These are phyloP conservation scores for Tuber magnatum DNA, from an alignment of 495 filamentous ascomycete genomes.

Conservation along the genomic window DNA sequence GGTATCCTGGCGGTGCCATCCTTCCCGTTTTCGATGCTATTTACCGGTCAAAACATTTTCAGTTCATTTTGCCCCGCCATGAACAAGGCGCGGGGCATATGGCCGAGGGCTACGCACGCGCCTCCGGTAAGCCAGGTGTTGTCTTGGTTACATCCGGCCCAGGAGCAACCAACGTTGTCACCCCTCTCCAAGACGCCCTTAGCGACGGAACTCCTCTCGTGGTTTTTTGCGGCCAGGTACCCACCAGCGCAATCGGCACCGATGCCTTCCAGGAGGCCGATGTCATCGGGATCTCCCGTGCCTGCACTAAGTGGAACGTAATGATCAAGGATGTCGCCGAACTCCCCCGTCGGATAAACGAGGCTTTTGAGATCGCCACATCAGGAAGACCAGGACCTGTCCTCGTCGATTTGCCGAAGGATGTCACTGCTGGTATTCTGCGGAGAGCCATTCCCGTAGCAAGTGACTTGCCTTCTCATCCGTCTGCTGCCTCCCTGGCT, in stretches of 20 bases:
- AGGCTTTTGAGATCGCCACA: slow-evolving; percentile 79
- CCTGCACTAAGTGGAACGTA: slow-evolving; percentile 81
- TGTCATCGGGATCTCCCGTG: slow-evolving; percentile 65
- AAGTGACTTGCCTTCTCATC: slow-evolving; percentile 56
- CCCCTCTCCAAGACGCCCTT: slow-evolving; percentile 70
- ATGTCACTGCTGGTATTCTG: slow-evolving; percentile 63
- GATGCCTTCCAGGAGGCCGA: slow-evolving; percentile 79
- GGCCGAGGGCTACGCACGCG: slow-evolving; percentile 71
- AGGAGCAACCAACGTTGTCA: slow-evolving; percentile 71
- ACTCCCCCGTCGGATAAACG: slow-evolving; percentile 68
- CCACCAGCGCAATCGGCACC: slow-evolving; percentile 64
- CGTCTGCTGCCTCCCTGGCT: slow-evolving; percentile 62
- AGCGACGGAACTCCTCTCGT: slow-evolving; percentile 74
- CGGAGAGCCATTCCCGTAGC: slow-evolving; percentile 61
- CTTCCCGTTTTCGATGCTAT: slow-evolving; percentile 80
- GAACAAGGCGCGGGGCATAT: slow-evolving; percentile 78
- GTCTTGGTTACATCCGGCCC: slow-evolving; percentile 73
- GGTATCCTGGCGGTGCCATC: slow-evolving; percentile 72
- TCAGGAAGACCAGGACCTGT: slow-evolving; percentile 70
- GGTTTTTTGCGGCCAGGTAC: slow-evolving; percentile 71
- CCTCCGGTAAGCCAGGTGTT: slow-evolving; percentile 66
- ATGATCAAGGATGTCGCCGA: slow-evolving; percentile 76
- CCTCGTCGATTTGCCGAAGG: slow-evolving; percentile 70
- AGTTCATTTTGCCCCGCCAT: slow-evolving; percentile 70
- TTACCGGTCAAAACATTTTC: slow-evolving; percentile 71